Percentiles rank a stretch among this genome's conserved stretches.
Evolutionary conservation across 2,329 filamentous ascomycete genomes (phyloP).

Genomic region (Phialocephala subalpina): DNA sequence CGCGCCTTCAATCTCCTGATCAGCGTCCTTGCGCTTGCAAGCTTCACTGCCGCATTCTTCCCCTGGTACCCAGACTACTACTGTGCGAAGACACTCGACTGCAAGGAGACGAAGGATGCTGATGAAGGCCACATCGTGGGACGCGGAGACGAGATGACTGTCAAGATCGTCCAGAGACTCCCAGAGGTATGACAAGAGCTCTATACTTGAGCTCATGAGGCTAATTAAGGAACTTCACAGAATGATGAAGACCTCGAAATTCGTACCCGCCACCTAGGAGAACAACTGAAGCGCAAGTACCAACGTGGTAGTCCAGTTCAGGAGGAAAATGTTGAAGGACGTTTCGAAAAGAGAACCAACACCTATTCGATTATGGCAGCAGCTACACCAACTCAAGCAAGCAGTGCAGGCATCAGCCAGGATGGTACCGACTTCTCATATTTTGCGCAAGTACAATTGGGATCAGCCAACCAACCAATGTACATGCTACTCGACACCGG

Average conservation of each 20-base stretch:
- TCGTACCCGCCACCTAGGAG: slow-evolving; percentile 32
- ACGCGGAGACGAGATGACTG: neutral
- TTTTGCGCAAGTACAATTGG: slow-evolving; percentile 65
- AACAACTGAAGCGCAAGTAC: slow-evolving; percentile 39
- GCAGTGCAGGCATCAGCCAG: slow-evolving; percentile 65
- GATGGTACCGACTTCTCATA: slow-evolving; percentile 73
- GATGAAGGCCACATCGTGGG: slow-evolving; percentile 5
- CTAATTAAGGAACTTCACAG: slow-evolving; percentile 7
- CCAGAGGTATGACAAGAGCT: slow-evolving; percentile 18
- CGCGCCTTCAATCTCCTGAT: slow-evolving; percentile 28
- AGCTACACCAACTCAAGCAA: slow-evolving; percentile 51
- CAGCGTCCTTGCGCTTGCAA: slow-evolving; percentile 26
- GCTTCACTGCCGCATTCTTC: slow-evolving; percentile 37
- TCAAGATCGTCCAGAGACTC: slow-evolving; percentile 28
- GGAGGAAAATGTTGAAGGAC: slow-evolving; percentile 16
- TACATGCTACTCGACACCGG: slow-evolving; percentile 73
- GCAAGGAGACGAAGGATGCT: slow-evolving; percentile 15
- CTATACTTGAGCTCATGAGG: neutral
- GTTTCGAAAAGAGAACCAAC: slow-evolving; percentile 36
- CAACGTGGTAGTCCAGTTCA: slow-evolving; percentile 23
- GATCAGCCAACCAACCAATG: slow-evolving; percentile 60
- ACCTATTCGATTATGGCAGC: slow-evolving; percentile 36
- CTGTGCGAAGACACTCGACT: slow-evolving; percentile 32
- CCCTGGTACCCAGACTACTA: slow-evolving; percentile 37
- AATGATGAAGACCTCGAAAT: slow-evolving; percentile 24